Evolutionary conservation across 1,139 yeast species (phyloP), one percentile per base, ranked within the genome.

Genomic region (Blastobotrys malaysiensis): DNA sequence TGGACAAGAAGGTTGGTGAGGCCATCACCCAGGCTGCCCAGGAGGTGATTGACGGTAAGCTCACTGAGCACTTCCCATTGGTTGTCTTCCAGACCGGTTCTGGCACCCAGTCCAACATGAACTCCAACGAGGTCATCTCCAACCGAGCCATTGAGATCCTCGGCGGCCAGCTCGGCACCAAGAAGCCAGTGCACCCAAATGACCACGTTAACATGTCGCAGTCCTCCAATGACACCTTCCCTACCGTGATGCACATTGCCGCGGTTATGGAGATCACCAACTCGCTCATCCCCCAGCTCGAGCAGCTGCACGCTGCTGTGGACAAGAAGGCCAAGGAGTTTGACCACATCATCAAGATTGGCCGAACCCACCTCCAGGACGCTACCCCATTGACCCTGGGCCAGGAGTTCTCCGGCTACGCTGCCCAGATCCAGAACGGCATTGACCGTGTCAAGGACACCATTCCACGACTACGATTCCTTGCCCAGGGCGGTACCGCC

Each of bases 401-500:
- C 61, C 99, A 93, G 77, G 99, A 93, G 74, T 95, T 93, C 74
- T 84, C 95, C 52, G 99, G 99, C 59, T 93, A 93, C 74, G 96
- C 87, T 51, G 95, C 88, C 71, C 99, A 93, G 77, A 73, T 95
- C 62, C 81, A 88, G 65, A 88, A 88, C 69, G 98, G 98, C 70
- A 86, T 93, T 64, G 86, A 77, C 64, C 83, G 99, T 71, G 84
- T 93, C 59, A 89, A 89, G 76, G 77, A 76, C 61, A 72, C 86
- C 52, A 80, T 93, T 62, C 89, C 89, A 63, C 82, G 84, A 72
- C 80, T 93, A 71, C 79, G 85, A 68, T 82, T 72, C 69, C 81
- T 93, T 66, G 99, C 99, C 53, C 99, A 93, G 79, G 99, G 99
- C 76, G 99, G 99, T 75, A 93, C 99, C 61, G 99, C 99, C 57